A percentile compares a stretch with the other conserved stretches of the same genome.
Conservation (phyloP, 192 early-diverging fungal genomes). For the Umbelopsis isabellina region DNA sequence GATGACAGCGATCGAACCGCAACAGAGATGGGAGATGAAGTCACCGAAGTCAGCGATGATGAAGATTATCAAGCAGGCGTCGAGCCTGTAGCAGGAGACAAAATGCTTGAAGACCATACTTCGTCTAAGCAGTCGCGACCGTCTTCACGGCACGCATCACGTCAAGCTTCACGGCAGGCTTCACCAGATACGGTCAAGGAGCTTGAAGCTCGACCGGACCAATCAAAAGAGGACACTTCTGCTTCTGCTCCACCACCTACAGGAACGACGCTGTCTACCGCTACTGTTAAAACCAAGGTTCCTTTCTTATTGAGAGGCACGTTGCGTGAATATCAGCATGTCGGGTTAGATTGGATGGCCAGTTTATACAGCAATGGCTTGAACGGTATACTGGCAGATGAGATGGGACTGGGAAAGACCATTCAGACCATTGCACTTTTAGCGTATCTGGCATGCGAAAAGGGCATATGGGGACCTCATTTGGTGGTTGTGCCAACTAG, state of each 20-base stretch:
- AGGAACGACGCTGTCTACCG: slow-evolving; percentile 42
- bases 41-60: slow-evolving; percentile 22
- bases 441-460: slow-evolving; percentile 66
- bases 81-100: neutral
- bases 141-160: neutral
- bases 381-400: slow-evolving; percentile 74
- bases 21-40: slow-evolving; percentile 35
- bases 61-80: neutral
- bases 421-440: slow-evolving; percentile 71
- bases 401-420: slow-evolving; percentile 71
- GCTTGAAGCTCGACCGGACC: neutral
- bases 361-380: slow-evolving; percentile 83
- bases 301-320: slow-evolving; percentile 66
- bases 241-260: slow-evolving; percentile 21
- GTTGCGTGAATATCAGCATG: slow-evolving; percentile 88
- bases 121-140: neutral
- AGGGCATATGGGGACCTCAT: slow-evolving; percentile 66
- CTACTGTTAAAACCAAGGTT: slow-evolving; percentile 53
- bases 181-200: neutral
- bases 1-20: slow-evolving; percentile 38
- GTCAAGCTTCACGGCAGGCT: neutral
- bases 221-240: neutral
- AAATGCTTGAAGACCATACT: neutral
- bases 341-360: slow-evolving; percentile 90
- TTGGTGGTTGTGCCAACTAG: slow-evolving; percentile 79